phyloP scores from a whole-genome alignment of 2,329 filamentous ascomycete species.

The Talaromyces sp. region DNA sequence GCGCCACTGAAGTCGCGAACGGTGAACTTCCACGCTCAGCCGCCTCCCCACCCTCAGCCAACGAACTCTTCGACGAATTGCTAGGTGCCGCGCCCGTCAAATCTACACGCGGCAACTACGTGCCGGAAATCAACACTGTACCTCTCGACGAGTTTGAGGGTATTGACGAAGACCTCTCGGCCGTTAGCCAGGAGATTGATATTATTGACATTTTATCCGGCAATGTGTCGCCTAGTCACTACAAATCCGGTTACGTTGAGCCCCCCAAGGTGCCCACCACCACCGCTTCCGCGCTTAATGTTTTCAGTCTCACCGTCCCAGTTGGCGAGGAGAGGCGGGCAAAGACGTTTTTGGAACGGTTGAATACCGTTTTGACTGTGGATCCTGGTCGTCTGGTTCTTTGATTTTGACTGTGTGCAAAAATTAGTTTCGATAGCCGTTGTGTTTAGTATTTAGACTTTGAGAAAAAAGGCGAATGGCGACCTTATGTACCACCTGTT shows the following conservation, averaged over 20 bases:
- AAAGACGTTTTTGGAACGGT: conserved; percentile 73
- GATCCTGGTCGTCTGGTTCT: conserved; percentile 72
- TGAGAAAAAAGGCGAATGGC: not conserved
- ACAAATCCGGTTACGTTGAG: conserved; percentile 18
- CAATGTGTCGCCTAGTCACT: conserved; percentile 26
- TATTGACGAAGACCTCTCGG: not conserved
- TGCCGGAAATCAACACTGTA: conserved; percentile 65
- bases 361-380: conserved; percentile 77
- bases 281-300: conserved; percentile 54
- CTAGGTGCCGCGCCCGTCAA: conserved; percentile 57
- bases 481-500: not conserved
- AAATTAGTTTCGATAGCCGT: not conserved
- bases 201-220: conserved; percentile 77
- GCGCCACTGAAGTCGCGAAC: conserved; percentile 83
- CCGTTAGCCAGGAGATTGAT: conserved; percentile 63
- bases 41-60: conserved; percentile 61
- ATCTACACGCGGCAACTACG: conserved; percentile 59
- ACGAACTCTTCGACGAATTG: conserved; percentile 86
- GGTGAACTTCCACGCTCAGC: conserved; percentile 71
- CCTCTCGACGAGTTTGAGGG: conserved; percentile 31
- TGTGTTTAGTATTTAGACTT: not conserved
- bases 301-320: conserved; percentile 77
- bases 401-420: conserved; percentile 24
- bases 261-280: conserved; percentile 24
- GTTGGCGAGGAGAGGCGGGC: conserved; percentile 78